Base-by-base conservation (phyloP, 2,329 filamentous ascomycete genomes). In the Aplosporella prunicola region DNA sequence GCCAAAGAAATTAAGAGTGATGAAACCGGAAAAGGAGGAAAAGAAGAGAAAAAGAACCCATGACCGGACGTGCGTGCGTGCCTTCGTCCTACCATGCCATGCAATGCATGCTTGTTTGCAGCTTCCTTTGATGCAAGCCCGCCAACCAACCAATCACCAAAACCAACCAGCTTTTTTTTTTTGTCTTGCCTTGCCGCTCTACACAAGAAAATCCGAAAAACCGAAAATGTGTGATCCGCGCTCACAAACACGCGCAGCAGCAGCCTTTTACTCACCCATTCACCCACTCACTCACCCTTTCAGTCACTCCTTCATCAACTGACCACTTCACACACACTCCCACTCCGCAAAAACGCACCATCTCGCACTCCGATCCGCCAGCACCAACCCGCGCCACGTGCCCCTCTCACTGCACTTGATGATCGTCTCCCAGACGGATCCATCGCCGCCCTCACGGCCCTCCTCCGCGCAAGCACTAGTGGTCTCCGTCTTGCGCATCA, bases 311-410 rank as follows among this genome's bases (percentile, higher is more conserved):
- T n/a, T 9, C 23, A 25, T 10, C n/a, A n/a, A n/a, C n/a, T n/a
- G n/a, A n/a, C n/a, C n/a, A n/a, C n/a, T n/a, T 65, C 50, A 74
- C 43, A 67, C 60, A 51, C 80, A 83, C 44, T 75, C 67, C 85
- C 85, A 93, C 65, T 93, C 84, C 0, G 82, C 82, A 68, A 91
- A 91, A n/a, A 93, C 85, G 53, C 85, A 91, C 85, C 85, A 93
- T 49, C 84, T 70, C 29, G 84, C 84, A 43, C 80, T 88, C 37
- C 85, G 72, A 62, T 93, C 85, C 5, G 85, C 85, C 40, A 91
- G 67, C 28, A 93, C 85, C 43, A 93, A 61, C 1, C 82, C 84
- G 45, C 85, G 71, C 84, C 85, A 93, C 11, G 78, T 73, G 2
- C 85, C 85, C 44, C 74, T 72, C 63, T 93, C 85, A 1, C 81